Evolutionary conservation across 257 asterid genomes (phyloP), one percentile per base, ranked within the genome.

Genomic region (Coffea canephora): DNA sequence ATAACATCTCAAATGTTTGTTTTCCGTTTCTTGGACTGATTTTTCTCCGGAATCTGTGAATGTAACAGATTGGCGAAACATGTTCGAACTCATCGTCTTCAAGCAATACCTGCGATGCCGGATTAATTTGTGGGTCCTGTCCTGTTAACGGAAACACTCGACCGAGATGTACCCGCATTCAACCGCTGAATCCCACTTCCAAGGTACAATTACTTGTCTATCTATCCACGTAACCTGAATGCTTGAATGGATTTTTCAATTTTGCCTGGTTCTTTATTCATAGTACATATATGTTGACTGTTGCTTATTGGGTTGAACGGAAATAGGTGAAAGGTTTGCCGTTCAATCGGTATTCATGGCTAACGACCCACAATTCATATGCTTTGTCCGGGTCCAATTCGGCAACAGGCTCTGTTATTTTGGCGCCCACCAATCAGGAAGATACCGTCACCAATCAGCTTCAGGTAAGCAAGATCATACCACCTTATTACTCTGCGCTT

Each of bases 361-460:
- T 93, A 80, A 93, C 98, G 50, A 92, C 98, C 46, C 98, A 93
- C 84, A 93, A 93, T 79, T 87, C 98, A 46, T 92, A 76, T 77
- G 98, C 97, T 52, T 83, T 87, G 85, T 43, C 86, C 77, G 92
- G 91, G 78, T 78, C 89, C 15, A 77, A 57, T 12, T 88, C 97
- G 41, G 91, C 84, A 3, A 87, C 89, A 64, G 96, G 97, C 19
- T 87, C 97, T 6, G 66, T 50, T 64, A 85, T 93, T 64, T 87
- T 93, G 59, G 88, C 95, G 36, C 96, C 96, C n/a, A 89, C 90
- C 77, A 93, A 93, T 81, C 97, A 93, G 79, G 94, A 91, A 55
- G 98, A 92, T 81, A 84, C 94, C 46, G 77, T 92, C 25, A 78
- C 95, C 39, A 85, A 79, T 84, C 98, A 93, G 80, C 96, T 93